Evolutionary conservation across 2,329 filamentous ascomycete genomes (phyloP).

Genomic region (Phaeosphaeria sp.): DNA sequence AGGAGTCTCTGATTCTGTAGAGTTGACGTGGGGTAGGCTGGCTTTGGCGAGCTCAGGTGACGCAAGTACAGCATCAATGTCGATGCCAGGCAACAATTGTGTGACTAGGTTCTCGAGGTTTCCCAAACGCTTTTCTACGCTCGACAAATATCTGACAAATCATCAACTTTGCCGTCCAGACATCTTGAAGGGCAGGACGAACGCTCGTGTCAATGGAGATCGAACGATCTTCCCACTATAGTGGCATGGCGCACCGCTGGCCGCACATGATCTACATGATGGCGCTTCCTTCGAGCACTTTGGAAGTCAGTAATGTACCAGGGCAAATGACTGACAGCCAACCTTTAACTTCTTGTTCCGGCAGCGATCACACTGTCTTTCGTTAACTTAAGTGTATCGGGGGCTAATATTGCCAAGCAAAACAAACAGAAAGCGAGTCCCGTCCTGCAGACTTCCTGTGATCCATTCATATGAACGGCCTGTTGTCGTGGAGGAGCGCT

Average conservation of each 20-base stretch:
- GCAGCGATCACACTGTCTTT: constrained; percentile 28
- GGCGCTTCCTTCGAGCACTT: constrained; percentile 35
- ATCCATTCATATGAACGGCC: constrained; percentile 2
- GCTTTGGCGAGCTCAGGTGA: constrained; percentile 19
- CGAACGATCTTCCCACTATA: constrained; percentile 33
- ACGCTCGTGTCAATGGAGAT: constrained; percentile 33
- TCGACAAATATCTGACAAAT: constrained; percentile 22
- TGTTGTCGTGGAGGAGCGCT: not conserved
- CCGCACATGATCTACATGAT: constrained; percentile 25
- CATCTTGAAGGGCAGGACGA: not conserved
- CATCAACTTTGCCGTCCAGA: not conserved
- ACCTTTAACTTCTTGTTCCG: constrained; percentile 34
- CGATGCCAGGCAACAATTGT: constrained; percentile 28
- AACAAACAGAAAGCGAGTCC: constrained; percentile 20
- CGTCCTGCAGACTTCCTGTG: constrained; percentile 1
- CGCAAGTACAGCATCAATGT: constrained; percentile 25
- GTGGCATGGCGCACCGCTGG: constrained; percentile 26
- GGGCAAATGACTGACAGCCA: not conserved
- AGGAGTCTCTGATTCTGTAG: not conserved
- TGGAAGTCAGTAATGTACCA: not conserved
- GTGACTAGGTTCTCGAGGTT: constrained; percentile 25
- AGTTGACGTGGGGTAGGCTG: constrained; percentile 2
- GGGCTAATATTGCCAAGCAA: not conserved
- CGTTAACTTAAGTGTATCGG: constrained; percentile 9
- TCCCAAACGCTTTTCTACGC: constrained; percentile 29